Percentiles rank a stretch among this genome's conserved stretches.
phyloP scores from a whole-genome alignment of 805 yeast species.

The Yarrowia keelungensis region DNA sequence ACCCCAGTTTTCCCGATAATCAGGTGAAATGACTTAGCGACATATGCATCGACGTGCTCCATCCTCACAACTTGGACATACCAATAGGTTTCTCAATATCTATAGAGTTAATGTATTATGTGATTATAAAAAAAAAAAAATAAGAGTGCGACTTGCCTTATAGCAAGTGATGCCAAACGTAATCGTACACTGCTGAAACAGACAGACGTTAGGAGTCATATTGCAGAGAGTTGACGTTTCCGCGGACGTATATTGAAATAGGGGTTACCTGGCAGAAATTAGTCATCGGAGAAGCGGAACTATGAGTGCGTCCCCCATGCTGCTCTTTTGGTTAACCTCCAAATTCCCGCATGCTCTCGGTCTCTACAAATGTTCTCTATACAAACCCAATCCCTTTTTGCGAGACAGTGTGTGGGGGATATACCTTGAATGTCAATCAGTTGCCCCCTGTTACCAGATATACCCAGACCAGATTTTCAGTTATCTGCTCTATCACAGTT shows the following conservation, averaged over 20 bases:
- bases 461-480: neutral
- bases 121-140: too few relatives aligned
- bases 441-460: neutral
- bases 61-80: too few relatives aligned
- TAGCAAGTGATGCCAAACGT: neutral
- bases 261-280: neutral
- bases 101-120: too few relatives aligned
- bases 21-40: too few relatives aligned
- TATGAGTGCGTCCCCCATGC: slow-evolving; percentile 1
- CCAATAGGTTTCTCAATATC: too few relatives aligned
- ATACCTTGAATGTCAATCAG: neutral
- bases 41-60: too few relatives aligned
- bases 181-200: neutral
- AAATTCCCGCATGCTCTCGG: slow-evolving; percentile 4
- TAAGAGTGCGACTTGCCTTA: too few relatives aligned
- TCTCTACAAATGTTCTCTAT: neutral
- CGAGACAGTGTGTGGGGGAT: neutral
- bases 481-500: slow-evolving; percentile 2
- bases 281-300: slow-evolving; percentile 21
- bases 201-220: neutral
- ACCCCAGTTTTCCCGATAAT: too few relatives aligned
- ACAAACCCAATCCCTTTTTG: neutral
- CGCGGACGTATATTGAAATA: too few relatives aligned
- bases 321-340: slow-evolving; percentile 9
- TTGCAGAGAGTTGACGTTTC: too few relatives aligned